Evolutionary conservation across 192 early-diverging fungal genomes (phyloP).

Genomic region (Entophlyctis luteolus): DNA sequence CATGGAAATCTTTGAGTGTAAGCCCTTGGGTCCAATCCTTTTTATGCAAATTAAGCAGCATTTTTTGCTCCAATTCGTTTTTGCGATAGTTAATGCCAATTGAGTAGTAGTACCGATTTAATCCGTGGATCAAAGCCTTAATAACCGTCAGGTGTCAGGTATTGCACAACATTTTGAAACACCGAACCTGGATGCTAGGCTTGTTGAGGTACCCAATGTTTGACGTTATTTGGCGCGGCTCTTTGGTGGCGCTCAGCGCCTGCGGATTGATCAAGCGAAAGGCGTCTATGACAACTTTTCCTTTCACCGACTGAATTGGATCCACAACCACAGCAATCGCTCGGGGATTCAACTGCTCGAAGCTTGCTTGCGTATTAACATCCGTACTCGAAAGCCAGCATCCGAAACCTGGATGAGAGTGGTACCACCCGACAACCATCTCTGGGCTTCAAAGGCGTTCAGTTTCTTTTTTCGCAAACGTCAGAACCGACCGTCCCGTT

Average conservation of each 20-base stretch:
- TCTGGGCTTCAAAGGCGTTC: slow-evolving; percentile 65
- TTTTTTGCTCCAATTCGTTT: slow-evolving; percentile 98
- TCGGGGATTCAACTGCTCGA: slow-evolving; percentile 88
- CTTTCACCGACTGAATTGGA: slow-evolving; percentile 99
- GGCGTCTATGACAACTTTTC: slow-evolving; percentile 99
- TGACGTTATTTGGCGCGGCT: slow-evolving; percentile 95
- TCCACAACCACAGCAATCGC: slow-evolving; percentile 98
- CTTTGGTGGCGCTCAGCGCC: slow-evolving; percentile 76
- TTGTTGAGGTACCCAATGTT: slow-evolving; percentile 98
- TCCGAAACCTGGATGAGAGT: slow-evolving; percentile 99
- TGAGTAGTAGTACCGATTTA: slow-evolving; percentile 99
- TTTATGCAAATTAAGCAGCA: slow-evolving; percentile 98
- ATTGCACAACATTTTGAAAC: slow-evolving; percentile 19
- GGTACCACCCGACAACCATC: slow-evolving; percentile 99
- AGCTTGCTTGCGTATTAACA: slow-evolving; percentile 97
- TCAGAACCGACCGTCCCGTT: slow-evolving; percentile 73
- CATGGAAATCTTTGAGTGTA: slow-evolving; percentile 72
- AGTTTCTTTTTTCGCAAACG: slow-evolving; percentile 7
- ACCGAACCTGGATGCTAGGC: slow-evolving; percentile 81
- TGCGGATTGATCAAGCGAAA: slow-evolving; percentile 95
- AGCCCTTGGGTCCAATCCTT: slow-evolving; percentile 99
- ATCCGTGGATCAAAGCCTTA: slow-evolving; percentile 88
- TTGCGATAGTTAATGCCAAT: slow-evolving; percentile 99
- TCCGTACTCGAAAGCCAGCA: slow-evolving; percentile 99
- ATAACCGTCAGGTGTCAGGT: background rate